A percentile compares a stretch with the other conserved stretches of the same genome.
Evolutionary conservation across 257 asterid genomes (phyloP).

Genomic region (Primulina huaijiensis): DNA sequence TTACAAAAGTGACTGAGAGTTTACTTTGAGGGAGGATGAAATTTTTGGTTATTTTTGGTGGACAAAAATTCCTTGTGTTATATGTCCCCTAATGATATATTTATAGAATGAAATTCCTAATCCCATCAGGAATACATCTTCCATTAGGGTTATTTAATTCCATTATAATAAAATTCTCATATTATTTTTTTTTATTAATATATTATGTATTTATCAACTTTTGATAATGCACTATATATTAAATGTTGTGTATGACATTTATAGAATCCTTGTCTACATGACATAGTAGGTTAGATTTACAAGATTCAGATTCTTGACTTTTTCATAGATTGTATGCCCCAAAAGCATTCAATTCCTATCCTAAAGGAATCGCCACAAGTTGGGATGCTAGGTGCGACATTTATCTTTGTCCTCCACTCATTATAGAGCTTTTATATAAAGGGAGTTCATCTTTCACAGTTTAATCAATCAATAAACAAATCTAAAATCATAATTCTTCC

Average conservation of each 20-base stretch:
- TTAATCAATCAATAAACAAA: conserved; percentile 6
- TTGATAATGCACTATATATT: too few relatives aligned
- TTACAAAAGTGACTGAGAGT: too few relatives aligned
- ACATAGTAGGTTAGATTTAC: background rate
- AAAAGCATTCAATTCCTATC: conserved; percentile 20
- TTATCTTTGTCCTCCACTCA: conserved; percentile 1
- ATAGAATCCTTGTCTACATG: background rate
- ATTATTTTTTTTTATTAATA: too few relatives aligned
- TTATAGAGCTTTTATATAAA: conserved; percentile 15
- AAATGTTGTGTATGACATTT: background rate
- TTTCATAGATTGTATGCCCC: background rate
- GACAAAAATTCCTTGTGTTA: too few relatives aligned
- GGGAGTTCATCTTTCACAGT: background rate
- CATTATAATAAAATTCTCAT: too few relatives aligned
- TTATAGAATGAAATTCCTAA: too few relatives aligned
- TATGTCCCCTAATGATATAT: too few relatives aligned
- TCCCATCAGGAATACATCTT: too few relatives aligned
- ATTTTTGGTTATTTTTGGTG: too few relatives aligned
- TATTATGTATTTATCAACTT: too few relatives aligned
- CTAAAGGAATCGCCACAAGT: conserved; percentile 22
- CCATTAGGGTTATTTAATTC: too few relatives aligned
- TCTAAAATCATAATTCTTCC: background rate
- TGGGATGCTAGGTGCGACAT: background rate
- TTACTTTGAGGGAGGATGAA: too few relatives aligned
- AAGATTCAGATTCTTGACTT: conserved; percentile 24